phyloP scores from a whole-genome alignment of 2,329 filamentous ascomycete species.

The Passalora sequoiae region DNA sequence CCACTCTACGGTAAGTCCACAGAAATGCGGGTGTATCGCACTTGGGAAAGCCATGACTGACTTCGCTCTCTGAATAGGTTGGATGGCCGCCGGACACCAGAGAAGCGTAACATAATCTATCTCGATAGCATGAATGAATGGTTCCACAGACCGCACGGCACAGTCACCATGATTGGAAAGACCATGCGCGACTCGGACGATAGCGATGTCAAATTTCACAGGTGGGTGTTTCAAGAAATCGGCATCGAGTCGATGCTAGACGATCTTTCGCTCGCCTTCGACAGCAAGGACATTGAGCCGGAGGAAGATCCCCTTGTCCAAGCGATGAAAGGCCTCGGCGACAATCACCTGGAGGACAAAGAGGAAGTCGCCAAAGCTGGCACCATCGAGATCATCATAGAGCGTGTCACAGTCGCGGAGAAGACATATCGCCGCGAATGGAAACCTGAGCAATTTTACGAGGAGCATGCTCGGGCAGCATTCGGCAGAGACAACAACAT shows the following conservation, averaged over 20 bases:
- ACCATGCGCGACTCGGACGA: slow-evolving; percentile 3
- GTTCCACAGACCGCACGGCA: slow-evolving; percentile 1
- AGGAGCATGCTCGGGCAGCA: background rate
- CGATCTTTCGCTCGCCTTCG: slow-evolving; percentile 2
- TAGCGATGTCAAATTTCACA: slow-evolving; percentile 4
- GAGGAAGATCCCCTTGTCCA: slow-evolving; percentile 6
- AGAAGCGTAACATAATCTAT: slow-evolving; percentile 12
- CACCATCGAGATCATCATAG: slow-evolving; percentile 11
- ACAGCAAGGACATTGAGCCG: background rate
- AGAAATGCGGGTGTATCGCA: no score
- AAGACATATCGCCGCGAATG: background rate
- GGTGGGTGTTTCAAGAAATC: slow-evolving; percentile 14
- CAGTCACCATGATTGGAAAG: slow-evolving; percentile 3
- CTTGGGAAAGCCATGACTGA: no score
- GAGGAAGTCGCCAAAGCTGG: slow-evolving; percentile 9
- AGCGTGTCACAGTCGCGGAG: slow-evolving; percentile 6
- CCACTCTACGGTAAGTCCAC: slow-evolving; percentile 12
- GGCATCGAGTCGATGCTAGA: slow-evolving; percentile 13
- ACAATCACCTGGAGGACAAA: slow-evolving; percentile 6
- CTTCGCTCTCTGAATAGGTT: no score
- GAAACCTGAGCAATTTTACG: background rate
- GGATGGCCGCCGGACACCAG: slow-evolving; percentile 8
- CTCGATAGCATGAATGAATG: slow-evolving; percentile 4
- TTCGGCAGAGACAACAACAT: slow-evolving; percentile 2
- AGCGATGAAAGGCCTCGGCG: slow-evolving; percentile 5